Evolutionary conservation across 306 rosid genomes (phyloP), one percentile per base, ranked within the genome.

Genomic region (Aeschynomene evenia): DNA sequence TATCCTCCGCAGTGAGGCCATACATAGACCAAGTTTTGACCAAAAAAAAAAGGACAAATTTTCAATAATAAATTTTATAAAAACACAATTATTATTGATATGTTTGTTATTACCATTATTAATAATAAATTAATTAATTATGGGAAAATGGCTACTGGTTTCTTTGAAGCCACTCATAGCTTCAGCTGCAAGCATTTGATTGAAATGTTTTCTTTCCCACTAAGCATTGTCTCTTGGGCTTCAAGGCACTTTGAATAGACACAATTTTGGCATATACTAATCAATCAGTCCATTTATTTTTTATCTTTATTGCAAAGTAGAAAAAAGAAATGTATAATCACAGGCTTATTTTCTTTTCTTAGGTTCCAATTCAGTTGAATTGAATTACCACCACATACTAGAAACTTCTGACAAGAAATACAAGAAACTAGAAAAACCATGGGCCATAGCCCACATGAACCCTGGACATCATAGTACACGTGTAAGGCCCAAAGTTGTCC

Each of bases 141-240:
- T 8, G 40, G 18, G 9, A 7, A 12, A 49, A 20, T 28, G 59
- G 26, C 0, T 19, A 67, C 49, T 14, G 2, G 40, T 23, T 46
- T 57, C 73, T 13, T 74, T 22, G 13, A 56, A 66, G 62, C 28
- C n/a, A 36, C 54, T n/a, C 6, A 2, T 36, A 28, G 21, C 19
- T 42, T 74, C 40, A 15, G 31, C 43, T 23, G 7, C 63, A 75
- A 72, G 37, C 13, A 45, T 10, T 39, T 33, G 31, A 56, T n/a
- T 43, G 72, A 53, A 19, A 63, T 7, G 53, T 4, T 59, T 71
- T 10, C 85, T 76, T 81, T 4, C 6, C 33, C 54, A 0, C 42
- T 0, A 76, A 66, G 76, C 37, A 20, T 50, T 21, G 5, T 56
- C 68, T 46, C 53, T 67, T 58, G 60, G 10, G 18, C 28, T 22